These are phyloP conservation scores for Penicillium verrucosum DNA, from an alignment of 2,329 filamentous ascomycete genomes.

Conservation along the genomic window DNA sequence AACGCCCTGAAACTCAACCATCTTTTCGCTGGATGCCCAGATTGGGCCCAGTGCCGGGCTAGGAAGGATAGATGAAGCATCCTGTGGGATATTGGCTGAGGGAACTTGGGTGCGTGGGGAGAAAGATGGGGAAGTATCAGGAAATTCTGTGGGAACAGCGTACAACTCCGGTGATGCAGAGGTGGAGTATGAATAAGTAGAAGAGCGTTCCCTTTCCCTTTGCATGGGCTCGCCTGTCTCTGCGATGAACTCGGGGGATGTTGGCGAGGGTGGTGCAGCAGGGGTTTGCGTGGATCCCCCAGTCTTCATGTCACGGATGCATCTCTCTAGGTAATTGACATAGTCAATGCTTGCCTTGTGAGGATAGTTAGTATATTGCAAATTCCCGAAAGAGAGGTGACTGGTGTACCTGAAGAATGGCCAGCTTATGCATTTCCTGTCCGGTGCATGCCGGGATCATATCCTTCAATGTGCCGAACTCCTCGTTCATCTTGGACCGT, in stretches of 20 bases:
- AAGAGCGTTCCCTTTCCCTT: constrained; percentile 11
- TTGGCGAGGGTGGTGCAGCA: constrained; percentile 33
- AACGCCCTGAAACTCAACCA: constrained; percentile 36
- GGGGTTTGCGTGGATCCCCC: constrained; percentile 27
- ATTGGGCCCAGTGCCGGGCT: constrained; percentile 36
- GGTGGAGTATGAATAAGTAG: constrained; percentile 30
- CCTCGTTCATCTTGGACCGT: constrained; percentile 97
- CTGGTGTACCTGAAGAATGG: constrained; percentile 76
- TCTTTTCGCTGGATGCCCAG: constrained; percentile 19
- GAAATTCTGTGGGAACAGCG: constrained; percentile 20
- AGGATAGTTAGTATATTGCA: constrained; percentile 2
- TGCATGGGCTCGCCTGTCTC: constrained; percentile 16
- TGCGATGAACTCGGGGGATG: constrained; percentile 34
- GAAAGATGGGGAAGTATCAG: constrained; percentile 33
- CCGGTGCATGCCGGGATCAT: constrained; percentile 96
- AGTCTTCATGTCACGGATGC: constrained; percentile 73
- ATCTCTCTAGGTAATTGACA: constrained; percentile 87
- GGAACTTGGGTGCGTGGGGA: constrained; percentile 31
- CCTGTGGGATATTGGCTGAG: constrained; percentile 18
- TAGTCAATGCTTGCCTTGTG: constrained; percentile 94
- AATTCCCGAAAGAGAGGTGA: constrained; percentile 3
- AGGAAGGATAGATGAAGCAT: constrained; percentile 35
- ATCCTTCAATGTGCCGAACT: constrained; percentile 86
- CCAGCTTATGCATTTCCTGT: constrained; percentile 94
- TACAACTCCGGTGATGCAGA: constrained; percentile 37